Conservation (phyloP, 345 rosid genomes). For the Camelina hispida region DNA sequence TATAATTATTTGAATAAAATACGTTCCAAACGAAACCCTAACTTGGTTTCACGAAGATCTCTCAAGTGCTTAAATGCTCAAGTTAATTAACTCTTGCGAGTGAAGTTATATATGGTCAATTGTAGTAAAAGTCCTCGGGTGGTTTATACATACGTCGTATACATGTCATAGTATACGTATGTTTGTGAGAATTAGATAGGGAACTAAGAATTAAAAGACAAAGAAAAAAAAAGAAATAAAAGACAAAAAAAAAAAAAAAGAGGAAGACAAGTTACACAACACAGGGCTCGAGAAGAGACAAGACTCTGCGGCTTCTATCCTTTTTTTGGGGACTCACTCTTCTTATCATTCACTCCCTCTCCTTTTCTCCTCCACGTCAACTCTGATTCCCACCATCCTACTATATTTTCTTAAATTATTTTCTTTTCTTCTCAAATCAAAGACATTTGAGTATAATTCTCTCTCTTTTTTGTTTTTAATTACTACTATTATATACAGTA, state of each 20-base stretch:
- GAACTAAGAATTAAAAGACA: background rate
- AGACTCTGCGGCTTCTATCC: conserved; percentile 42
- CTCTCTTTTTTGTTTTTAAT: background rate
- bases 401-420: background rate
- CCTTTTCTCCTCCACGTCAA: conserved; percentile 44
- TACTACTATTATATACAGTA: background rate
- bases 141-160: background rate
- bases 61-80: no score
- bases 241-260: background rate
- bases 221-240: background rate
- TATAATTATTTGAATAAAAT: background rate
- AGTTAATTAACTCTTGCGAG: background rate
- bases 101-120: conserved; percentile 4
- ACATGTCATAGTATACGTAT: conserved; percentile 13
- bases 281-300: conserved; percentile 54
- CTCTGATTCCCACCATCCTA: conserved; percentile 37
- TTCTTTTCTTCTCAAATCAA: background rate
- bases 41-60: background rate
- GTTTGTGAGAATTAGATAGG: background rate
- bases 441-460: background rate
- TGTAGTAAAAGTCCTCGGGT: conserved; percentile 14
- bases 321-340: conserved; percentile 50
- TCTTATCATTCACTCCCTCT: conserved; percentile 47
- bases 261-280: conserved; percentile 36
- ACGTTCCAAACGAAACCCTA: conserved; percentile 23